Evolutionary conservation across 2,329 filamentous ascomycete genomes (phyloP), one percentile per base, ranked within the genome.

Genomic region (Elsinoe arachidis): DNA sequence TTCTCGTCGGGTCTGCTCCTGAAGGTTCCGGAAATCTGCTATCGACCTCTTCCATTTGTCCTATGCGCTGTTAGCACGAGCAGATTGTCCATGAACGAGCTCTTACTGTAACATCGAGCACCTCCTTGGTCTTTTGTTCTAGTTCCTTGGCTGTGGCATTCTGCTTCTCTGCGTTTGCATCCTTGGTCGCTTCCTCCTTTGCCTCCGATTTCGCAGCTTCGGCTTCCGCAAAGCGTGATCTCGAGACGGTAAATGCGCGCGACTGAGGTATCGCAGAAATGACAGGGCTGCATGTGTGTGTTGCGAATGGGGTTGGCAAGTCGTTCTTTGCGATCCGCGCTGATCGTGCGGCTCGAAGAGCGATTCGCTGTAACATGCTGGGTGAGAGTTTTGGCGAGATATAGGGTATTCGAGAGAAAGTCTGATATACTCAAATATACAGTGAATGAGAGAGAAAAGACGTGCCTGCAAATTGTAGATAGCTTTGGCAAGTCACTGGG

Each of bases 11-110:
- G 90, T 95, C 69, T 93, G 89, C 69, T 96, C 90, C 78, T 97
- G 92, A 54, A 99, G 87, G 77, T 97, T 99, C 71, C 90, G 90
- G 82, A 95, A 97, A 68, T 99, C 93, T 75, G 93, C 93, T 63
- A 97, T 85, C 57, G 88, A 87, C 71, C 93, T 92, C 62, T 96
- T 82, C 74, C 90, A 95, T 78, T 90, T 93, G 76, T 97, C 93
- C 93, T 97, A 64, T 39, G 15, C 10, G 33, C 12, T 55, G 49
- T 59, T 46, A 59, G 60, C 23, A 49, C 3, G 38, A 35, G 21
- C 9, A 30, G 26, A 30, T 9, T 10, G 34, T 56, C 53, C 34
- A 11, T 10, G 19, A n/a, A 19, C 17, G 14, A 23, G 44, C 87
- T 62, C 68, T 57, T 76, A 96, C 92, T 85, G 96, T 97, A 74